Evolutionary conservation across 2,329 filamentous ascomycete species (phyloP), one percentile per base, ranked within the genome.

Genomic region (Alternaria ethzedia): DNA sequence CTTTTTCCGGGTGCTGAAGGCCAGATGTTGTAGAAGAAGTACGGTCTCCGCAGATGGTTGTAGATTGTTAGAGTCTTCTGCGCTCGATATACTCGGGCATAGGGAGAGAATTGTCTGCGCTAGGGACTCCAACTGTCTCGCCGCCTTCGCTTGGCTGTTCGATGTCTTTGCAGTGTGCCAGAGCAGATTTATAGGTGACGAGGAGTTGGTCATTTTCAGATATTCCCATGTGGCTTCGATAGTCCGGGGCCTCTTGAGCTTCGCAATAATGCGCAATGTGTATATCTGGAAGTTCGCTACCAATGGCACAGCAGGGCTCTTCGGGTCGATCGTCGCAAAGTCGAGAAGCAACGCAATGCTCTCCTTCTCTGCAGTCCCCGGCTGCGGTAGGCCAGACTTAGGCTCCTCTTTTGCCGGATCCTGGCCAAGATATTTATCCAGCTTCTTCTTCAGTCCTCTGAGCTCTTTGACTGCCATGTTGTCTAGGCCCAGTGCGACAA

Each of bases 401-500:
- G 52, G 3, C 45, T 59, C 50, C 25, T 67, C 59, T 20, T 44
- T 56, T 8, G 50, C 61, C 46, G 57, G 54, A n/a, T 59, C 51
- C 15, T 63, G 52, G 2, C 65, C 72, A 20, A 78, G 56, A 47
- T 72, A 71, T 20, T 17, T 59, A 23, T 91, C 88, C 46, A 94
- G 70, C 30, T 88, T 84, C 63, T 82, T 84, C 76, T 92, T 93
- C 67, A 94, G 76, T 11, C 89, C 81, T 44, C 87, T 83, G 62
- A 94, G 76, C 71, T 94, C 91, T 72, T 89, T 91, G 45, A 88
- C 79, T 0, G 92, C 91, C 60, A 90, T 82, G n/a, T 89, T 87
- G 49, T 91, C 86, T 55, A 94, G 78, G 1, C 88, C 87, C 51
- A 93, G 82, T 0, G 83, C 82, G 13, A 93, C 81, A 1, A 94